Evolutionary conservation across 257 asterid species (phyloP).

Genomic region (Plectranthus barbatus): DNA sequence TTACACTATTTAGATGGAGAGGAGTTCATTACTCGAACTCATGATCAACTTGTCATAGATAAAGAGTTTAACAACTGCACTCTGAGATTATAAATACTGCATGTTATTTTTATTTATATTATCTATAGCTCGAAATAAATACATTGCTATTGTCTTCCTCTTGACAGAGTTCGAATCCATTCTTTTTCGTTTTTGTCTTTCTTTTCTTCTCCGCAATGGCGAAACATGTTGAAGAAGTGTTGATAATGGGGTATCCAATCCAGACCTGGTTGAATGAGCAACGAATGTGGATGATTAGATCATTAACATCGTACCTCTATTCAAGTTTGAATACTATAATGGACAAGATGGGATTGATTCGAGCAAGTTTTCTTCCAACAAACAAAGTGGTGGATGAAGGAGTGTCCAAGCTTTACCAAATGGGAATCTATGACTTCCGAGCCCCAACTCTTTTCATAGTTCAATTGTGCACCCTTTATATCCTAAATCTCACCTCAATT

Average conservation of each 20-base stretch:
- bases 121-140: too few relatives aligned
- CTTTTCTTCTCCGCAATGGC: slow-evolving; percentile 37
- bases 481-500: slow-evolving; percentile 34
- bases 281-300: slow-evolving; percentile 57
- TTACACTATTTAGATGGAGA: too few relatives aligned
- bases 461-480: slow-evolving; percentile 46
- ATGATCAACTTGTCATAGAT: too few relatives aligned
- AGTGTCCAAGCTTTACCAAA: slow-evolving; percentile 23
- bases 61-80: too few relatives aligned
- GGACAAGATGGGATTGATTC: slow-evolving; percentile 30
- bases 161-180: slow-evolving; percentile 43
- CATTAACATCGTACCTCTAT: slow-evolving; percentile 38
- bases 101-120: too few relatives aligned
- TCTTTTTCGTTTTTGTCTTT: slow-evolving; percentile 30
- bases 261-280: slow-evolving; percentile 39
- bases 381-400: slow-evolving; percentile 44
- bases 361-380: slow-evolving; percentile 54
- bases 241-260: slow-evolving; percentile 33
- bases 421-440: slow-evolving; percentile 45
- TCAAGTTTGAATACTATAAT: slow-evolving; percentile 36
- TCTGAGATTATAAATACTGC: too few relatives aligned
- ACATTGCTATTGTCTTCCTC: too few relatives aligned
- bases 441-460: slow-evolving; percentile 33
- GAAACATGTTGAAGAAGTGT: slow-evolving; percentile 46
- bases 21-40: too few relatives aligned